A percentile compares a stretch with the other conserved stretches of the same genome.
Conservation (phyloP, 106 monocot genomes). For the Platanthera zijinensis region DNA sequence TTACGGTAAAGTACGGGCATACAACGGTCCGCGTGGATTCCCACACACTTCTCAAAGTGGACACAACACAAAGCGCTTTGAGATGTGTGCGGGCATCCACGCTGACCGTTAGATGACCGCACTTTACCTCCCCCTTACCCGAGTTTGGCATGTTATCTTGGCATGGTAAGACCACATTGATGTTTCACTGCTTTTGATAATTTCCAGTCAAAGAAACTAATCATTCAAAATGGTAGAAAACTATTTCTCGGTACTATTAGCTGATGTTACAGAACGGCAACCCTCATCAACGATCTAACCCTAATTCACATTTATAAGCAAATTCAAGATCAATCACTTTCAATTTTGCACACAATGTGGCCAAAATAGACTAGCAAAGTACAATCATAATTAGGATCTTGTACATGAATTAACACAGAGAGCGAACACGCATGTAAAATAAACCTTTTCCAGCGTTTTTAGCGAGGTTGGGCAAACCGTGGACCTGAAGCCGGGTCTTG, state of each 20-base stretch:
- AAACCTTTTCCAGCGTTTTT: constrained; percentile 31
- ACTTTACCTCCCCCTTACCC: no score
- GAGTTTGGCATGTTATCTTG: neutral
- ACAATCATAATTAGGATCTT: neutral
- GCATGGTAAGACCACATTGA: neutral
- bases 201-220: neutral
- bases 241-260: neutral
- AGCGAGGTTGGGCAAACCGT: constrained; percentile 32
- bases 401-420: neutral
- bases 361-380: neutral
- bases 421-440: neutral
- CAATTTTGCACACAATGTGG: neutral
- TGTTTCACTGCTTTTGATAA: neutral
- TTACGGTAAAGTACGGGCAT: no score
- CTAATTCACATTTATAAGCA: neutral
- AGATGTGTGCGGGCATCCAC: no score
- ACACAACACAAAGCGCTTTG: no score
- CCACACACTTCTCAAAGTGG: no score
- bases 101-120: no score
- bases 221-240: neutral
- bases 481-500: constrained; percentile 67
- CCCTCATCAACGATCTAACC: neutral
- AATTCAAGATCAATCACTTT: neutral
- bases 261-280: neutral
- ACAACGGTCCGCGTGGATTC: no score